phyloP scores from a whole-genome alignment of 2,329 filamentous ascomycete genomes.

The Beauveria medogensis region DNA sequence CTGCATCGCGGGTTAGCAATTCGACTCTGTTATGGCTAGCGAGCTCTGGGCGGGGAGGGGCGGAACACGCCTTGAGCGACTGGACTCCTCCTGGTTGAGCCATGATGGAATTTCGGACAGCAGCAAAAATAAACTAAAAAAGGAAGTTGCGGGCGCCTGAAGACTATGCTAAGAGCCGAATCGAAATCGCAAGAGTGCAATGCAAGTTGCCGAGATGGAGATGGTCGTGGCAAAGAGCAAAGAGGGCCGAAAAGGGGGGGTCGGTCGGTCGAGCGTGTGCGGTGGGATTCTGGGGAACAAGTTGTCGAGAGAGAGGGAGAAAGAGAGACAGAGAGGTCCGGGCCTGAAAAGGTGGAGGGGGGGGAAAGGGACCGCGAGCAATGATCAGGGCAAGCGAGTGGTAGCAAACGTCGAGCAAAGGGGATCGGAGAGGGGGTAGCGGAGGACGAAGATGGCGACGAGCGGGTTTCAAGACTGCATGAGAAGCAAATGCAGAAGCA shows the following conservation, averaged over 20 bases:
- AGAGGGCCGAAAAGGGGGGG: constrained; percentile 4
- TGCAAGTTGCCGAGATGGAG: not conserved
- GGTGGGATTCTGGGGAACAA: not conserved
- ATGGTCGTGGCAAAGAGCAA: not conserved
- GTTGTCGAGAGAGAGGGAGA: not conserved
- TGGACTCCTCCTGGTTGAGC: constrained; percentile 78
- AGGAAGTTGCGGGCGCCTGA: not conserved
- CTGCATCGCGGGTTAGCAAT: constrained; percentile 41
- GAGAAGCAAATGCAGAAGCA: constrained; percentile 4
- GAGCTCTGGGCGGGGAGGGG: constrained; percentile 11
- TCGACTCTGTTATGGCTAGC: constrained; percentile 23
- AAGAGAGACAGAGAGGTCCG: not conserved
- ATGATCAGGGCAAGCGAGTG: not conserved
- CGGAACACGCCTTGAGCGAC: constrained; percentile 70
- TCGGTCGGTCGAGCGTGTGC: not conserved
- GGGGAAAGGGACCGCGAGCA: not conserved
- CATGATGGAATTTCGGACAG: constrained; percentile 42
- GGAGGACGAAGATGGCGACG: not conserved
- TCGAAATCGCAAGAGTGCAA: not conserved
- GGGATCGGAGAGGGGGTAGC: not conserved
- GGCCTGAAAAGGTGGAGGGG: not conserved
- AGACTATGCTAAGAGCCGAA: not conserved
- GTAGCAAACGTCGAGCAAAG: not conserved
- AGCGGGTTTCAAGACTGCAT: constrained; percentile 9
- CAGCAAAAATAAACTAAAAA: not conserved